Base-by-base conservation (phyloP, 2,329 filamentous ascomycete genomes). In the Sarocladium kiliense region DNA sequence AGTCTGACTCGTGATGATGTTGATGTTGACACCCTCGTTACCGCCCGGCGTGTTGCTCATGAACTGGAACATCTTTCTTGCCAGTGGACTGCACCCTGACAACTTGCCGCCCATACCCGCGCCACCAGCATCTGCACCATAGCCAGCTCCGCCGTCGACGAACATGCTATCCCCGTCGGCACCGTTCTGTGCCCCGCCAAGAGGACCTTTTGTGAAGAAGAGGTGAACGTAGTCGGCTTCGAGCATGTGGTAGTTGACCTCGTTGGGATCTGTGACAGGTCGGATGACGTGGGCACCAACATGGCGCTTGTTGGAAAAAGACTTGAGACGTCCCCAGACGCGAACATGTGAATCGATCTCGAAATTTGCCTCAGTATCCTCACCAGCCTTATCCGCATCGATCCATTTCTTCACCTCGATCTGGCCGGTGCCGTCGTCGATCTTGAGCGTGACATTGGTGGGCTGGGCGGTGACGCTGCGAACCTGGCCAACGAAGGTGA, bases 381-480 rank as follows among this genome's bases (percentile, higher is more conserved):
- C 74, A 26, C 70, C 32, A 60, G 76, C 74, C 66, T 79, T 80
- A 66, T 84, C 82, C 61, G 79, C 73, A 71, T 93, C 87, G 56
- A 89, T 79, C 88, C 89, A 96, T 70, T 88, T 86, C 76, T 94
- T 95, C 62, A 91, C 92, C 72, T 99, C 95, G 64, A 97, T 87
- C 58, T 86, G 80, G 58, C 91, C 92, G 1, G 95, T 99, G 68
- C 94, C 94, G 72, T 99, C 94, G 73, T 99, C 94, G 64, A 99
- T 77, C 65, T 87, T 89, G 80, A 95, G 96, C 45, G 90, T 96
- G 62, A 91, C 85, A 74, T 96, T 95, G 62, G 93, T 97, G 39
- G 87, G 82, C 74, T 96, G 91, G n/a, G 82, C 81, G 67, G 84
- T 88, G 72, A 97, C 85, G 72, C 86, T 86, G 68, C 91, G 90